Evolutionary conservation across 495 filamentous ascomycete species (phyloP), one percentile per base, ranked within the genome.

Genomic region (Xylaria curta): DNA sequence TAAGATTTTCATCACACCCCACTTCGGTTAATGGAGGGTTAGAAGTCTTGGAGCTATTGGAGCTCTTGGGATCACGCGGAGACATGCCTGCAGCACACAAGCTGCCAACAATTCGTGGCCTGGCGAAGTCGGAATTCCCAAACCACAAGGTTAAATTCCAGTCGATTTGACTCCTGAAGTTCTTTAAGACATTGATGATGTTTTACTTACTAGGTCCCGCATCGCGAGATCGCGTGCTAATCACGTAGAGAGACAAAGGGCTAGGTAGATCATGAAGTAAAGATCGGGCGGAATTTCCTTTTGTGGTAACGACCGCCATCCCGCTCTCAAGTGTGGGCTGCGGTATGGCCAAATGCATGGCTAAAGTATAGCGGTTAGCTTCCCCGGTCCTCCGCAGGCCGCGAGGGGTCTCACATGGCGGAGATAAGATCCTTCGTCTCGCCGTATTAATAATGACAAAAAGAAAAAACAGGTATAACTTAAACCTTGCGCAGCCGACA

Each of bases 401-500:
- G 12, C 13, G 13, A 28, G 40, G n/a, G 24, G 26, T 60, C 26
- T 59, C 54, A 4, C 7, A 46, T 24, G 6, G 38, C 24, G 61
- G 13, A 31, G 17, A 33, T n/a, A 31, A 31, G 33, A 64, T 28
- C 38, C 42, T 31, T 33, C 17, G 5, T 28, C 38, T 65, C n/a
- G 33, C 62, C 26, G 21, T 63, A 44, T 44, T 44, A 63, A 15
- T 63, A 26, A 63, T 63, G 60, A 44, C 38, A 17, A 44, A 44
- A 31, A 33, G 21, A 6, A 28, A 53, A 66, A 53, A 66, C 4
- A 31, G 9, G 46, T 19, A 64, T 66, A 24, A 36, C 62, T n/a
- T 44, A 26, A 51, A 53, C 63, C 63, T 53, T 66, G 31, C 47
- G 63, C 38, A 24, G 67, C 67, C 67, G 56, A 69, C 67, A 69